Evolutionary conservation across 352 stramenopile genomes (phyloP).

Genomic region (Pythium folliculosum): DNA sequence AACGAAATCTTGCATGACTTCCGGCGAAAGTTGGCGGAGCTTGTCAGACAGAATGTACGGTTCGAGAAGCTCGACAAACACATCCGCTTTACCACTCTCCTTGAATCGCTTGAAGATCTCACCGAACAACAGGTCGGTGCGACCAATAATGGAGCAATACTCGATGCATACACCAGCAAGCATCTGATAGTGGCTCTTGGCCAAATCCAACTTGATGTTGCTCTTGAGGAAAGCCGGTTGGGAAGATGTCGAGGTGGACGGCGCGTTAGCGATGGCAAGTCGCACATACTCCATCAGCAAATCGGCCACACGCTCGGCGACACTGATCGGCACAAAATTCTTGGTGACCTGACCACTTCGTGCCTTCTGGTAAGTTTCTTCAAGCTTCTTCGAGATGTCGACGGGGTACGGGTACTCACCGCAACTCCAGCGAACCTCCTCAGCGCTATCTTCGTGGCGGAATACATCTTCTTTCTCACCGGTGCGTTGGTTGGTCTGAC

Average conservation of each 20-base stretch:
- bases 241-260: slow-evolving; percentile 33
- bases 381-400: slow-evolving; percentile 83
- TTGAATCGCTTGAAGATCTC: slow-evolving; percentile 89
- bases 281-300: slow-evolving; percentile 90
- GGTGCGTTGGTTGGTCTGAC: slow-evolving; percentile 87
- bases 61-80: slow-evolving; percentile 94
- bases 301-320: slow-evolving; percentile 86
- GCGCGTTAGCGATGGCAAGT: slow-evolving; percentile 83
- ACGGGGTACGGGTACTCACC: slow-evolving; percentile 76
- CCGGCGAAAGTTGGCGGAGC: slow-evolving; percentile 88
- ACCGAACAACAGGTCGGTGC: slow-evolving; percentile 84
- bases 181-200: slow-evolving; percentile 96
- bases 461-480: slow-evolving; percentile 89
- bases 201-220: slow-evolving; percentile 84
- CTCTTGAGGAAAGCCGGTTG: slow-evolving; percentile 53
- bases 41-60: slow-evolving; percentile 95
- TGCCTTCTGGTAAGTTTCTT: slow-evolving; percentile 85
- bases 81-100: slow-evolving; percentile 74
- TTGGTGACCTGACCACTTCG: slow-evolving; percentile 81
- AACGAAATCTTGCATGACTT: slow-evolving; percentile 94
- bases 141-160: slow-evolving; percentile 91
- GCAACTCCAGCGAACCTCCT: slow-evolving; percentile 84
- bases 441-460: slow-evolving; percentile 54
- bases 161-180: slow-evolving; percentile 95
- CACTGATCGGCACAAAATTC: slow-evolving; percentile 89